These are phyloP conservation scores for Trichoderma citrinoviride DNA, from an alignment of 2,329 filamentous ascomycete species.

Conservation along the genomic window DNA sequence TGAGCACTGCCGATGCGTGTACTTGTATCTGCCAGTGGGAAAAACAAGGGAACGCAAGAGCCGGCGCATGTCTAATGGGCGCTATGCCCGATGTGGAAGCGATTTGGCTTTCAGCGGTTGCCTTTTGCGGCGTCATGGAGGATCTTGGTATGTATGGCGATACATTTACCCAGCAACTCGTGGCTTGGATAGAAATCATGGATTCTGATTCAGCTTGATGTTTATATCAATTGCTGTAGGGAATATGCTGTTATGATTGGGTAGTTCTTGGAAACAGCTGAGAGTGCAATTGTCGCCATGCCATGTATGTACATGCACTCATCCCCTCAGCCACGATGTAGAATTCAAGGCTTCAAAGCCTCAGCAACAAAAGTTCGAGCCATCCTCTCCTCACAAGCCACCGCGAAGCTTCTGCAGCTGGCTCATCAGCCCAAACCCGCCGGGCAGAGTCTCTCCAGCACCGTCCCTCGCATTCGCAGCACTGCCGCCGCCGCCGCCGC, in stretches of 20 bases:
- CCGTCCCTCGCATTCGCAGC: constrained; percentile 33
- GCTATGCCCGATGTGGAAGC: constrained; percentile 14
- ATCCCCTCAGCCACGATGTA: too few species aligned
- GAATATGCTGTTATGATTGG: too few species aligned
- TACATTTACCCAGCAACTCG: too few species aligned
- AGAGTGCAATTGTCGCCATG: background rate
- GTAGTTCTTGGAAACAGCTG: too few species aligned
- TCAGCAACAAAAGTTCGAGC: too few species aligned
- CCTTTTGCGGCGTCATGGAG: constrained; percentile 4
- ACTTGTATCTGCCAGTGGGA: background rate
- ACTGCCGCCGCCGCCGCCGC: constrained; percentile 27
- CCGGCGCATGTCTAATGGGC: constrained; percentile 12
- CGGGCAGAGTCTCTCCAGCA: constrained; percentile 41
- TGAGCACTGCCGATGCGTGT: background rate
- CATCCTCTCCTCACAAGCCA: constrained; percentile 45
- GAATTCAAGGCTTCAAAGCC: background rate
- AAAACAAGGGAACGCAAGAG: background rate
- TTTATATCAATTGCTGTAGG: too few species aligned
- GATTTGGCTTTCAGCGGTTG: background rate
- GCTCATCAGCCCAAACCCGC: constrained; percentile 60
- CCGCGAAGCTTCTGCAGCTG: constrained; percentile 60
- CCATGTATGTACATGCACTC: background rate
- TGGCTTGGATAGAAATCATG: too few species aligned
- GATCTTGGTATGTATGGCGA: background rate
- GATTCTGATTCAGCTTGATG: too few species aligned